These are phyloP conservation scores for Royoungia palumana DNA, from an alignment of 768 basidiomycete genomes.

Conservation along the genomic window DNA sequence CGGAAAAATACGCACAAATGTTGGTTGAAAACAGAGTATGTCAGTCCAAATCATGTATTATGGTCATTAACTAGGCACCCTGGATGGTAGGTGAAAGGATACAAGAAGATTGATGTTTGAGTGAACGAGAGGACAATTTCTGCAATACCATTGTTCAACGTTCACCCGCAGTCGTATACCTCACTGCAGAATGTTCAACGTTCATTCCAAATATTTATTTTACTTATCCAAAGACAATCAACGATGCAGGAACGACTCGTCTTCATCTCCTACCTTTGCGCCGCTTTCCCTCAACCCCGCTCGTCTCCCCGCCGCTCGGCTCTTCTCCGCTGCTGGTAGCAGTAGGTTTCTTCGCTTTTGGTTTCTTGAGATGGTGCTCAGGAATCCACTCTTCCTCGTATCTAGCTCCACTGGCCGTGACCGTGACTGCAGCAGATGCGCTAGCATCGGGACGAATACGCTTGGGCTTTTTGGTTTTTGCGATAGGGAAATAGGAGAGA, in stretches of 20 bases:
- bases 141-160: neutral
- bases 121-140: neutral
- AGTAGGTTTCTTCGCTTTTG: conserved; percentile 47
- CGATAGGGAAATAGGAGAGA: conserved; percentile 58
- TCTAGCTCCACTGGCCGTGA: conserved; percentile 57
- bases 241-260: neutral
- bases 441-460: conserved; percentile 46
- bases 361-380: conserved; percentile 78
- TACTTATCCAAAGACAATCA: neutral
- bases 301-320: conserved; percentile 61
- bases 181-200: neutral
- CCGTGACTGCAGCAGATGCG: conserved; percentile 56
- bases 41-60: neutral
- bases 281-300: conserved; percentile 50
- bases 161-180: neutral
- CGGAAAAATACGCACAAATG: conserved; percentile 79
- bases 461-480: conserved; percentile 50
- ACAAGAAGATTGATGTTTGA: conserved; percentile 69
- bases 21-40: conserved; percentile 77
- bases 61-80: conserved; percentile 3
- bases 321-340: conserved; percentile 62
- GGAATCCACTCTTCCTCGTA: conserved; percentile 93
- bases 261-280: conserved; percentile 51
- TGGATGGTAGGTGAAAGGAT: conserved; percentile 75
- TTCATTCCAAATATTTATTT: neutral